Conservation (phyloP, 2,329 filamentous ascomycete genomes). For the Exutisphaerella laricina region DNA sequence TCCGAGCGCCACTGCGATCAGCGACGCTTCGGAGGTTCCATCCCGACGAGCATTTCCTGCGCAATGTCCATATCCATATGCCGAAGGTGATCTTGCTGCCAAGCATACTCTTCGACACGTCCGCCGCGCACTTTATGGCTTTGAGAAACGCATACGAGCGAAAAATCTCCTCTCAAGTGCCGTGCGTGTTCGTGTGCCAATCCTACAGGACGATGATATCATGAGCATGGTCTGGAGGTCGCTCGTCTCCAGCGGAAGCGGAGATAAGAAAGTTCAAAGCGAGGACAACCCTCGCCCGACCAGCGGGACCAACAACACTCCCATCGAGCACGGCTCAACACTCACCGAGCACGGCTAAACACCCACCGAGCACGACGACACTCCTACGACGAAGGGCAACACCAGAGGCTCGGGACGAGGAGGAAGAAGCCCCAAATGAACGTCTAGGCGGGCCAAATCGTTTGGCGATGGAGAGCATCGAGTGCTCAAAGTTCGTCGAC, state of each 20-base stretch:
- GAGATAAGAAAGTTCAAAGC: too few relatives aligned
- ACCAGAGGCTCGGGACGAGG: too few relatives aligned
- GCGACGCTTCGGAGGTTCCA: neutral
- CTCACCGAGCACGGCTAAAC: too few relatives aligned
- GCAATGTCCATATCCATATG: neutral
- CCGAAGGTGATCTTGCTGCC: neutral
- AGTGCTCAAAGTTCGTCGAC: too few relatives aligned
- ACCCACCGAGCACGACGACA: neutral
- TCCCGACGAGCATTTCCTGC: neutral
- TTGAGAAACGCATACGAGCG: neutral
- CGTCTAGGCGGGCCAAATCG: too few relatives aligned
- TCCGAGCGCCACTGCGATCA: neutral
- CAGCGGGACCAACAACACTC: too few relatives aligned
- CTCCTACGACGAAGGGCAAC: neutral
- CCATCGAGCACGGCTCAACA: too few relatives aligned
- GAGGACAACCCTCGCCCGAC: too few relatives aligned
- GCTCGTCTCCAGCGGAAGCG: neutral
- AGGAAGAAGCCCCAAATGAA: too few relatives aligned
- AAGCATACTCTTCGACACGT: neutral
- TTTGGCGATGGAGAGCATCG: too few relatives aligned
- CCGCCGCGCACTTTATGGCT: neutral
- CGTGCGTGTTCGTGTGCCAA: neutral
- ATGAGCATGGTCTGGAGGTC: neutral
- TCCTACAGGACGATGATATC: neutral
- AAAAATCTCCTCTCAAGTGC: neutral